A percentile compares a stretch with the other conserved stretches of the same genome.
Evolutionary conservation across 2,329 filamentous ascomycete species (phyloP).

Genomic region (Amylocarpus encephaloides): DNA sequence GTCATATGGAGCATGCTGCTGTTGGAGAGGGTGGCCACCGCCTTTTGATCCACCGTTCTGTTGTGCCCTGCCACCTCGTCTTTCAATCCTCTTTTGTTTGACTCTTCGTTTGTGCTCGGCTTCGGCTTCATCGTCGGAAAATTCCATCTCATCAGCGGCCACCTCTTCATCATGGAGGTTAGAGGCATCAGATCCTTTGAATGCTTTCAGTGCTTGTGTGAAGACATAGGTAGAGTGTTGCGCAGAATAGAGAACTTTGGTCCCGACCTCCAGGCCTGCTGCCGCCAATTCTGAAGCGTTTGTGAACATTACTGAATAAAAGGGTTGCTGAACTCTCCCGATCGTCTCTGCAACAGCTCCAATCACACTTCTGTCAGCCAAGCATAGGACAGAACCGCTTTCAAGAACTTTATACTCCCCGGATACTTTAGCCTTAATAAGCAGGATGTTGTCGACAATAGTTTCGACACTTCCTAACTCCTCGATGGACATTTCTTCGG

Average conservation of each 20-base stretch:
- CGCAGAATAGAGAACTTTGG: conserved; percentile 72
- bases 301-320: conserved; percentile 76
- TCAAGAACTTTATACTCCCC: conserved; percentile 84
- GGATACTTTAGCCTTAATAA: conserved; percentile 72
- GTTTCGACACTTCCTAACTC: conserved; percentile 70
- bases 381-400: conserved; percentile 75
- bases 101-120: conserved; percentile 67
- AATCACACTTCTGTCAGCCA: conserved; percentile 66
- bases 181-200: conserved; percentile 89
- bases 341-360: conserved; percentile 81
- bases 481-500: conserved; percentile 67
- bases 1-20: conserved; percentile 30
- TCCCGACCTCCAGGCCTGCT: conserved; percentile 61
- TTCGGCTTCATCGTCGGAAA: conserved; percentile 95
- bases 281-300: conserved; percentile 61
- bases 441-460: conserved; percentile 69
- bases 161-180: conserved; percentile 94
- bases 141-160: conserved; percentile 79
- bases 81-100: conserved; percentile 61
- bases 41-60: conserved; percentile 33
- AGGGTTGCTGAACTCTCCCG: conserved; percentile 76
- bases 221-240: conserved; percentile 78
- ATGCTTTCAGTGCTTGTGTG: conserved; percentile 68
- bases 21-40: conserved; percentile 33
- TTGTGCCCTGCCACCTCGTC: conserved; percentile 40